phyloP scores from a whole-genome alignment of 768 basidiomycete genomes.

The Pleurotus sapidus region DNA sequence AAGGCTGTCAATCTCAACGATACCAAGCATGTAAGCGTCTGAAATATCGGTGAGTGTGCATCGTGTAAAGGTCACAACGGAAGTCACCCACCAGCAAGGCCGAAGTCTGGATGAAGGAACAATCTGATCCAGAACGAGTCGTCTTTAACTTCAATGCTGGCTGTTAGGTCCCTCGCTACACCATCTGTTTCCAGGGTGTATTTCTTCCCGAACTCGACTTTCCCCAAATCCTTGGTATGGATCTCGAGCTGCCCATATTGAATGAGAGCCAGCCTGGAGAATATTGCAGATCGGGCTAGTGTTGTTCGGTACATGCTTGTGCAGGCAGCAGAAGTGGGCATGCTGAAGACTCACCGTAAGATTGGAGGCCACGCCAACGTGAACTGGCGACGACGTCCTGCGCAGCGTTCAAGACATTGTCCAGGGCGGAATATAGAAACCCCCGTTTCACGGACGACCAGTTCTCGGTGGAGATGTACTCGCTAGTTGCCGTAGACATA shows the following conservation, averaged over 20 bases:
- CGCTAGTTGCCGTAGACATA: slow-evolving; percentile 12
- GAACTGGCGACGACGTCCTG: slow-evolving; percentile 10
- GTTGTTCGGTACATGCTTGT: not conserved
- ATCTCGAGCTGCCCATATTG: slow-evolving; percentile 10
- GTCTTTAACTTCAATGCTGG: slow-evolving; percentile 26
- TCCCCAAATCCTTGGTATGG: slow-evolving; percentile 9
- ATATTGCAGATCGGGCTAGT: slow-evolving; percentile 10
- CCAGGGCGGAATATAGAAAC: slow-evolving; percentile 6
- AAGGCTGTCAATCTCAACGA: slow-evolving; percentile 33
- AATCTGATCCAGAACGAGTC: slow-evolving; percentile 40
- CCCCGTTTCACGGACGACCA: slow-evolving; percentile 8
- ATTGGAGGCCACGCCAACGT: slow-evolving; percentile 4
- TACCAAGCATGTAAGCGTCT: slow-evolving; percentile 39
- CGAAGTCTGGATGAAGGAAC: slow-evolving; percentile 24
- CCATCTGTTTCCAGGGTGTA: slow-evolving; percentile 10
- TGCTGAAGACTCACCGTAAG: slow-evolving; percentile 5
- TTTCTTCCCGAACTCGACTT: slow-evolving; percentile 11
- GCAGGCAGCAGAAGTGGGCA: not conserved
- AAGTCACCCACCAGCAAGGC: slow-evolving; percentile 22
- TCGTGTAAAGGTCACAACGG: too few species aligned
- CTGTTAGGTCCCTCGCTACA: slow-evolving; percentile 8
- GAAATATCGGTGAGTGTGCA: slow-evolving; percentile 11
- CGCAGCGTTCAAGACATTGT: slow-evolving; percentile 9
- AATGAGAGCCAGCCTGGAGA: slow-evolving; percentile 11
- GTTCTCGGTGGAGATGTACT: slow-evolving; percentile 15